phyloP scores from a whole-genome alignment of 345 rosid species.

The Salix udensis region DNA sequence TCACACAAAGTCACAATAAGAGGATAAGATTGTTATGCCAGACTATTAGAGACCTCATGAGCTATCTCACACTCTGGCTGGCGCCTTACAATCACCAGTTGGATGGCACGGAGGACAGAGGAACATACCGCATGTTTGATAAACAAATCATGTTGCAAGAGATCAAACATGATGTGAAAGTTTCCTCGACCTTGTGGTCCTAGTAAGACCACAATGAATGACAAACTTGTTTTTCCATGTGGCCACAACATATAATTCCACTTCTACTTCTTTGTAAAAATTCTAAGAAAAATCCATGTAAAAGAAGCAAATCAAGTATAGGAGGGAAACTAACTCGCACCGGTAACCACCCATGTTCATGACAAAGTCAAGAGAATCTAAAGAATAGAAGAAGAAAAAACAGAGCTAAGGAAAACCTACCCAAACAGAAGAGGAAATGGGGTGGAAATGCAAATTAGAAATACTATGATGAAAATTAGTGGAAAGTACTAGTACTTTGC shows the following conservation, averaged over 20 bases:
- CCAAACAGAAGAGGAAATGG: not conserved
- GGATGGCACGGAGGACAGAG: not conserved
- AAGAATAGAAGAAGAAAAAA: not conserved
- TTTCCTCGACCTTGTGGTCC: constrained; percentile 9
- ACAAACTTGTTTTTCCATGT: constrained; percentile 5
- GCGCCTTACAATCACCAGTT: not conserved
- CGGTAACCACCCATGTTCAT: not conserved
- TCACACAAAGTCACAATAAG: not conserved
- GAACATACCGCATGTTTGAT: not conserved
- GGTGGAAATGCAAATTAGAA: not conserved
- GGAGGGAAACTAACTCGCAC: not conserved
- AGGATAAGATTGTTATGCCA: not conserved
- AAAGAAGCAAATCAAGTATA: not conserved
- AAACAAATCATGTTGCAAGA: not conserved
- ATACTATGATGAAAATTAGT: not conserved
- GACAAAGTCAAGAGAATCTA: not conserved
- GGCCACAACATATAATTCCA: constrained; percentile 1
- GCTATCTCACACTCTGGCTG: not conserved
- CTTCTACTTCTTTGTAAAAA: not conserved
- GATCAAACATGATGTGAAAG: constrained; percentile 8
- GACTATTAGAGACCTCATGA: not conserved
- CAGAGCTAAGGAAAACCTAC: not conserved
- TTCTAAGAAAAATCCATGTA: not conserved
- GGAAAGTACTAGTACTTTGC: not conserved
- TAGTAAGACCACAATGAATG: not conserved